Evolutionary conservation across 108 stramenopile species (phyloP).

Genomic region (Licmophora abbreviata): DNA sequence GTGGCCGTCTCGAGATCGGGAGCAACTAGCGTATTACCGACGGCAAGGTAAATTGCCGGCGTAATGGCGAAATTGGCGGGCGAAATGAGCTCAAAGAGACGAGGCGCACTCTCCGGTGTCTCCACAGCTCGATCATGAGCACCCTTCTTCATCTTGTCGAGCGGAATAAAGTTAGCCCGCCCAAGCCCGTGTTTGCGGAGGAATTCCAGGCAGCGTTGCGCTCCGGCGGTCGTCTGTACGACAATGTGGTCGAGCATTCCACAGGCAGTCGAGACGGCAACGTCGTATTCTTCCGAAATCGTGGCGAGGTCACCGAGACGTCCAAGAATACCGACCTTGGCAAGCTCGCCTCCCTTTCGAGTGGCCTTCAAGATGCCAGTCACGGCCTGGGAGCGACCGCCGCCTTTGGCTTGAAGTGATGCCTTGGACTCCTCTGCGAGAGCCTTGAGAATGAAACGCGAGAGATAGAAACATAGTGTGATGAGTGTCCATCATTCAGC

Average conservation of each 20-base stretch:
- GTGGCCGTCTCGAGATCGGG: conserved; percentile 89
- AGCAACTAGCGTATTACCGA: conserved; percentile 96
- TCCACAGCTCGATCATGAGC: conserved; percentile 76
- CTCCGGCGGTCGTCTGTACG: conserved; percentile 94
- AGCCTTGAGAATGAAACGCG: no score
- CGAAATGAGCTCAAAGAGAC: conserved; percentile 89
- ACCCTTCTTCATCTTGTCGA: conserved; percentile 91
- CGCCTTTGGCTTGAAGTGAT: conserved; percentile 41
- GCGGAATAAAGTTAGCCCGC: conserved; percentile 91
- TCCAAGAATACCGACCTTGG: conserved; percentile 81
- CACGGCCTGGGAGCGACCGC: conserved; percentile 56
- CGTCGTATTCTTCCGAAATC: conserved; percentile 88
- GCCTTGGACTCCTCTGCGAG: conserved; percentile 72
- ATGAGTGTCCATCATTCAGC: no score
- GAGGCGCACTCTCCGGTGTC: conserved; percentile 80
- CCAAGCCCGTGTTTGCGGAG: conserved; percentile 88
- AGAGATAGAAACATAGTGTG: no score
- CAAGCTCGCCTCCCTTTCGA: conserved; percentile 71
- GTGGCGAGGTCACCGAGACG: conserved; percentile 95
- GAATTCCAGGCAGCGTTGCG: conserved; percentile 84
- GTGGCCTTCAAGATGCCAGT: conserved; percentile 81
- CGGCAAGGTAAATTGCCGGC: conserved; percentile 89
- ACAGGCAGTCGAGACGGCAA: conserved; percentile 95
- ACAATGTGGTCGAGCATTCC: conserved; percentile 92
- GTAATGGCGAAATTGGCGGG: conserved; percentile 59